phyloP scores from a whole-genome alignment of 805 yeast genomes.

The Lipomyces anomalus region DNA sequence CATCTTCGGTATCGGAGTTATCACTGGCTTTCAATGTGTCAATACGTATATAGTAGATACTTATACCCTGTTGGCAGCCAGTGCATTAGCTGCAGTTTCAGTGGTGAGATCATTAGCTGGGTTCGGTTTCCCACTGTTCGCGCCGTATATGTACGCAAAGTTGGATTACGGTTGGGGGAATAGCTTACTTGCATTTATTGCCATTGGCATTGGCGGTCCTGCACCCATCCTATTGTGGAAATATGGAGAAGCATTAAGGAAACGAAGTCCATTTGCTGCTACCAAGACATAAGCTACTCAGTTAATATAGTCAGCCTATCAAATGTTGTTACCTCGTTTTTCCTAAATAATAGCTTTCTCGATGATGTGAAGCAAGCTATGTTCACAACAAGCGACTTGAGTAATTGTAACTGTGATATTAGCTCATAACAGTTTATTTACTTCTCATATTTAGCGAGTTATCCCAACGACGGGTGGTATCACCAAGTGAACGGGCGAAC shows the following conservation, averaged over 20 bases:
- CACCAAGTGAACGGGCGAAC: too few species aligned
- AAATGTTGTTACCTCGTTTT: too few species aligned
- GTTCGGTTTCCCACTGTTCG: constrained; percentile 79
- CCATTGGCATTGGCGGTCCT: constrained; percentile 1
- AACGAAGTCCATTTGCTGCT: constrained; percentile 4
- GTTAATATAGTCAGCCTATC: too few species aligned
- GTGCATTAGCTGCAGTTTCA: constrained; percentile 72
- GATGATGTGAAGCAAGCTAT: too few species aligned
- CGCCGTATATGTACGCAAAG: constrained; percentile 39
- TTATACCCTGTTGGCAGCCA: constrained; percentile 65
- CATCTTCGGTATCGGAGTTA: constrained; percentile 53
- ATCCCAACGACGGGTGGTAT: too few species aligned
- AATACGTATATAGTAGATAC: constrained; percentile 62
- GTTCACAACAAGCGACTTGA: too few species aligned
- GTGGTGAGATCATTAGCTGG: constrained; percentile 62
- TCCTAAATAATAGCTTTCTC: too few species aligned
- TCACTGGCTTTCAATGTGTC: constrained; percentile 62
- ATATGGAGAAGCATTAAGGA: constrained; percentile 1
- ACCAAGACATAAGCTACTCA: too few species aligned
- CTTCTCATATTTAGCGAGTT: too few species aligned
- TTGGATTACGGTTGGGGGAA: constrained; percentile 14
- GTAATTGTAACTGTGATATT: too few species aligned
- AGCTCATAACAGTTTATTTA: too few species aligned
- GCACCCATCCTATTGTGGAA: constrained; percentile 2
- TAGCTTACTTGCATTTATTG: constrained; percentile 51